A percentile compares a stretch with the other conserved stretches of the same genome.
phyloP scores from a whole-genome alignment of 345 rosid species.

The Gossypium raimondii region DNA sequence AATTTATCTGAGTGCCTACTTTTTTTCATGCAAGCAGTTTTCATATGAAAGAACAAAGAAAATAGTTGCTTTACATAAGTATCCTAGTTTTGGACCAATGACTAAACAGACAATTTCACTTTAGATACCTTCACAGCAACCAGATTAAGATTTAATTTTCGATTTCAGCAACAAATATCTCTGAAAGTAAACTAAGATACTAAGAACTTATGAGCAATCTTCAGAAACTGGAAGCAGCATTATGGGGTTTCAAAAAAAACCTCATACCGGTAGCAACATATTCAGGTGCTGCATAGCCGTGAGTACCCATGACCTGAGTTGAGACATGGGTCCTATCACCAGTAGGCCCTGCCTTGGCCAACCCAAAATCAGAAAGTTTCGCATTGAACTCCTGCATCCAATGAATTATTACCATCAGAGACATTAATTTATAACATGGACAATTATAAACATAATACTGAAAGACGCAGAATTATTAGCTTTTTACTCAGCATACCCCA shows the following conservation, averaged over 20 bases:
- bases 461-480: not conserved
- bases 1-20: not conserved
- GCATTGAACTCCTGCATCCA: conserved; percentile 75
- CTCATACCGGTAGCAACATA: conserved; percentile 89
- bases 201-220: not conserved
- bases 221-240: not conserved
- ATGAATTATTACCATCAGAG: conserved; percentile 15
- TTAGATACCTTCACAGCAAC: conserved; percentile 1
- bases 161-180: not conserved
- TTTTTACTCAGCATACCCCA: conserved; percentile 41
- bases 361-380: conserved; percentile 88
- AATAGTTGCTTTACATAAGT: not conserved
- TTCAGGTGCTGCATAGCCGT: conserved; percentile 96
- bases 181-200: not conserved
- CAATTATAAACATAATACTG: not conserved
- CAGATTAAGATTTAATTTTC: not conserved
- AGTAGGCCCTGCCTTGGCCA: conserved; percentile 98
- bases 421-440: not conserved
- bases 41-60: not conserved
- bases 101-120: not conserved
- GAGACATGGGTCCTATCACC: conserved; percentile 97
- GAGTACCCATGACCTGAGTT: conserved; percentile 97
- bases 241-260: not conserved
- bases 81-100: not conserved
- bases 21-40: not conserved